A percentile compares a stretch with the other conserved stretches of the same genome.
phyloP scores from a whole-genome alignment of 768 basidiomycete species.

The Kwoniella mangroviensis region DNA sequence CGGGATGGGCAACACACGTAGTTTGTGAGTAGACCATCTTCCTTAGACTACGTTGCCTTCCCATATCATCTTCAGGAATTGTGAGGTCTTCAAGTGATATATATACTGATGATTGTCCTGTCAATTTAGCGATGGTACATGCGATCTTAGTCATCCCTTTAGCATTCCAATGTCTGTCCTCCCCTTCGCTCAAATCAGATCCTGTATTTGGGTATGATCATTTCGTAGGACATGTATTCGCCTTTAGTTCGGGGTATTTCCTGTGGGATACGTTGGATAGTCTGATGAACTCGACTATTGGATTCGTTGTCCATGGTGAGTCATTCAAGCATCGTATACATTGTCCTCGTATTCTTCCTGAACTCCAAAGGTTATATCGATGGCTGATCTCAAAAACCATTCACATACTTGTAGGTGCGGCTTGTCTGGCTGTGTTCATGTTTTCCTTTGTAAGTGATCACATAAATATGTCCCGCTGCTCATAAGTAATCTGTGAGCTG shows the following conservation, averaged over 20 bases:
- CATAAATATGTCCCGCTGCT: conserved; percentile 13
- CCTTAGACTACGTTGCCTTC: background rate
- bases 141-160: conserved; percentile 71
- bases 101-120: no score
- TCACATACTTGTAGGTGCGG: conserved; percentile 60
- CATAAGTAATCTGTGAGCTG: background rate
- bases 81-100: no score
- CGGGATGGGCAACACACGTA: conserved; percentile 32
- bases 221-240: conserved; percentile 65
- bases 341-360: background rate
- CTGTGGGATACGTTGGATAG: conserved; percentile 79
- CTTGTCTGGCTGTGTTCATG: conserved; percentile 69
- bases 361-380: background rate
- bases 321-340: background rate
- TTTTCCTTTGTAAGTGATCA: conserved; percentile 69
- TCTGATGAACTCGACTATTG: conserved; percentile 70
- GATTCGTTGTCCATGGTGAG: conserved; percentile 77
- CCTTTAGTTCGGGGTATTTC: conserved; percentile 74
- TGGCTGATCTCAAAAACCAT: background rate
- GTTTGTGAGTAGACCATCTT: conserved; percentile 29
- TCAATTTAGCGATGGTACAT: conserved; percentile 67
- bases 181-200: conserved; percentile 64
- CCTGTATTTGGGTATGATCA: conserved; percentile 78
- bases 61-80: no score
- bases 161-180: conserved; percentile 64